A percentile compares a stretch with the other conserved stretches of the same genome.
Evolutionary conservation across 805 yeast species (phyloP).

Genomic region (Deakozyma indianensis): DNA sequence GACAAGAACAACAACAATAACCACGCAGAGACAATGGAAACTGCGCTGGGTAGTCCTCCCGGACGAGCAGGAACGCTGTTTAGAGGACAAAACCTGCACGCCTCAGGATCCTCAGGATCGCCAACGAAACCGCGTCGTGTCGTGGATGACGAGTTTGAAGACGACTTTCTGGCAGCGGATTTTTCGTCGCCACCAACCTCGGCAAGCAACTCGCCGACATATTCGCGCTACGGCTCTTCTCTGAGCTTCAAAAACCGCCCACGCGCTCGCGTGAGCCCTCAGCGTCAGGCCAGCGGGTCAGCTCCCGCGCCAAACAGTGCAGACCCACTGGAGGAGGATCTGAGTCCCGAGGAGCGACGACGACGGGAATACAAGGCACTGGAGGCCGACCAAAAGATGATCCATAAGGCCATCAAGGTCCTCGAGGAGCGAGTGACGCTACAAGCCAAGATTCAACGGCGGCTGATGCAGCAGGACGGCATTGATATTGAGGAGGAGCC

Average conservation of each 20-base stretch:
- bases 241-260: constrained; percentile 2
- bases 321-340: neutral
- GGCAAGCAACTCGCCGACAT: constrained; percentile 3
- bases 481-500: neutral
- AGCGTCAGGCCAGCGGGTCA: neutral
- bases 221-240: constrained; percentile 2
- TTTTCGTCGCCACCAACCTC: neutral
- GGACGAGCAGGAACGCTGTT: neutral
- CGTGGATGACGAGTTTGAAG: neutral
- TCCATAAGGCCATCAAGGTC: constrained; percentile 7
- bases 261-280: neutral
- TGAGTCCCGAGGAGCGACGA: neutral
- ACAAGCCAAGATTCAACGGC: constrained; percentile 1
- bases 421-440: constrained; percentile 9
- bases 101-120: neutral
- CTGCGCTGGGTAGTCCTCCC: neutral
- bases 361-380: constrained; percentile 6
- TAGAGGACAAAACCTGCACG: neutral
- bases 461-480: neutral
- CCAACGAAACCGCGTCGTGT: neutral
- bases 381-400: constrained; percentile 9
- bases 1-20: neutral
- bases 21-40: neutral
- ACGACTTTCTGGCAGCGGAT: neutral
- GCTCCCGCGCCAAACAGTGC: neutral